Conservation (phyloP, 495 filamentous ascomycete species). For the Viridothelium virens region DNA sequence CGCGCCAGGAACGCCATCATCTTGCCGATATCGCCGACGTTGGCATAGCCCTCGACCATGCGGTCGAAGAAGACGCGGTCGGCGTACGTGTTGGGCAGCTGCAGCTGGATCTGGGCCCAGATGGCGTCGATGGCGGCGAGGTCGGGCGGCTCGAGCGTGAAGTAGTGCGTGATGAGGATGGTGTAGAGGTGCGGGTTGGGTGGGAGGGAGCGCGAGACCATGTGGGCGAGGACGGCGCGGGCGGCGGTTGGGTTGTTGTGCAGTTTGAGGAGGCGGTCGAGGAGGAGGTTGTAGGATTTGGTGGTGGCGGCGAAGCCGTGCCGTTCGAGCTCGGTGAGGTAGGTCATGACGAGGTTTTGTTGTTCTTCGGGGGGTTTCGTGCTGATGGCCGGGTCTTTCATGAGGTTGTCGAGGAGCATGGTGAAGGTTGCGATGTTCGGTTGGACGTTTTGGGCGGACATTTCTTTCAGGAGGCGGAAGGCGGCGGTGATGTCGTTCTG, state of each 20-base stretch:
- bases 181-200: conserved; percentile 59
- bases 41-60: conserved; percentile 54
- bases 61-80: conserved; percentile 62
- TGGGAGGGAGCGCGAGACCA: conserved; percentile 44
- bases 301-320: conserved; percentile 48
- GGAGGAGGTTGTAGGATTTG: conserved; percentile 53
- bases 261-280: conserved; percentile 51
- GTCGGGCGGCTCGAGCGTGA: conserved; percentile 48
- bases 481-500: conserved; percentile 35
- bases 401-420: conserved; percentile 45
- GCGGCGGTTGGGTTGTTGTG: conserved; percentile 43
- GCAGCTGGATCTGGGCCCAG: conserved; percentile 40
- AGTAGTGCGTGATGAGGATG: conserved; percentile 61
- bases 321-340: conserved; percentile 48
- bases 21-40: conserved; percentile 39
- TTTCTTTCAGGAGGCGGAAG: conserved; percentile 40
- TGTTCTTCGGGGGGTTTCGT: conserved; percentile 32
- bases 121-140: conserved; percentile 49
- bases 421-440: conserved; percentile 49
- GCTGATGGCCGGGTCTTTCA: conserved; percentile 31
- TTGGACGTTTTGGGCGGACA: conserved; percentile 39
- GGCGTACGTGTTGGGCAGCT: conserved; percentile 23
- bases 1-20: conserved; percentile 46
- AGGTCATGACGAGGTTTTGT: conserved; percentile 29
- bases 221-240: conserved; percentile 53